Evolutionary conservation across 1,139 yeast species (phyloP), one percentile per base, ranked within the genome.

Genomic region (Lodderomyces metapsilosis): DNA sequence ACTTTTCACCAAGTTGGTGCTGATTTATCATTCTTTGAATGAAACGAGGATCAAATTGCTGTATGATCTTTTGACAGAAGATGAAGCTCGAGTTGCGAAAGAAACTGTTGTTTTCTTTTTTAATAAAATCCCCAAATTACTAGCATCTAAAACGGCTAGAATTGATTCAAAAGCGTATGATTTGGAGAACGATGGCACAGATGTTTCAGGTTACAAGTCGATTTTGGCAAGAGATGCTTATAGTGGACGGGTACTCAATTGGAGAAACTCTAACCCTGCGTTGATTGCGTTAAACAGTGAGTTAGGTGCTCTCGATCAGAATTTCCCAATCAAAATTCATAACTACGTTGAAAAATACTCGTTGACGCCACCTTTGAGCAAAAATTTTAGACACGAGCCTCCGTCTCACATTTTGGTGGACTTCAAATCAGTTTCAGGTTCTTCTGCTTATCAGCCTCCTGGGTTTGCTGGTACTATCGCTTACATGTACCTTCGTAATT

Each of bases 321-420:
- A 82, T 52, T 86, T 78, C 59, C 92, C 95, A 5, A 73, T 77
- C 36, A 71, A 74, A 50, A 59, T 66, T 44, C 68, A 68, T 62
- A 42, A 58, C 48, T 52, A 64, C 46, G 44, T 60, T 49, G 42
- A 53, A 51, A 55, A 69, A 52, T 59, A 51, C 60, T 56, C 65
- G 2, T 65, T 77, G 47, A 60, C 59, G 12, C 81, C 86, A 2
- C 62, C 66, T 13, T 64, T 68, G 30, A 72, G 74, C 51, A 62
- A 65, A 39, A 72, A 71, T 43, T 77, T 80, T 50, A 61, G 62
- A 39, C 71, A 71, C 34, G 78, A 74, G 5, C 73, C 78, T 4
- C 91, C 91, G 18, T 82, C 89, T 1, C 92, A 87, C 58, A 78
- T 88, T 47, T 65, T 88, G 58, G 89, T 87, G 36, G 95, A 87